Evolutionary conservation across 2,329 filamentous ascomycete species (phyloP), one percentile per base, ranked within the genome.

Genomic region (Arthrobotrys sphaeroides): DNA sequence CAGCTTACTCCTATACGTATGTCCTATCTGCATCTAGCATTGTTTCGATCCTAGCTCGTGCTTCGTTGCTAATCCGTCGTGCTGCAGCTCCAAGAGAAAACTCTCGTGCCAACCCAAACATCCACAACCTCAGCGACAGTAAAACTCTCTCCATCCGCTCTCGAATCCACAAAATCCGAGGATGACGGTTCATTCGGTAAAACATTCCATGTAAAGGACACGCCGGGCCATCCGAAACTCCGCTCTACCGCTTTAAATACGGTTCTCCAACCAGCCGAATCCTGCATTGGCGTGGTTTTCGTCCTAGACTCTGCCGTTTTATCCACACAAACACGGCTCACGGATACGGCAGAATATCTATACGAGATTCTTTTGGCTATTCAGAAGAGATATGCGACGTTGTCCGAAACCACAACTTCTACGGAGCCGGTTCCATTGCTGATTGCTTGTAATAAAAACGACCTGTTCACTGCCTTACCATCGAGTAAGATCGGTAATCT

Each of bases 211-310:
- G 43, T 78, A 31, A 67, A 60, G 81, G 95, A 99, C 84, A 98
- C 94, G 0, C 95, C 95, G 0, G 95, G 95, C 40, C 95, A 99
- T 84, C 93, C 93, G 80, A 99, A 99, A 84, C 88, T 99, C 73
- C 92, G 95, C 75, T 87, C 89, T 79, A 85, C 88, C 78, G 89
- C 91, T 2, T 85, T 91, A 72, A 83, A 85, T 43, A 84, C 83
- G 62, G 83, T 90, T 24, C 81, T 78, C 26, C 75, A 77, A 5
- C 78, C 76, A 22, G 67, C 47, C 22, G 64, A 73, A 36, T 69
- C 60, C 3, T 73, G 94, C 53, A 87, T 87, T 42, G 94, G 91
- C 16, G 85, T 98, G 61, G 87, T 98, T 60, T 99, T 94, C 82
- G 84, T 97, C 77, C 88, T 97, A n/a, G 95, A 99, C 82, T 91